Evolutionary conservation across 345 rosid species (phyloP), one percentile per base, ranked within the genome.

Genomic region (Brassica carinata): DNA sequence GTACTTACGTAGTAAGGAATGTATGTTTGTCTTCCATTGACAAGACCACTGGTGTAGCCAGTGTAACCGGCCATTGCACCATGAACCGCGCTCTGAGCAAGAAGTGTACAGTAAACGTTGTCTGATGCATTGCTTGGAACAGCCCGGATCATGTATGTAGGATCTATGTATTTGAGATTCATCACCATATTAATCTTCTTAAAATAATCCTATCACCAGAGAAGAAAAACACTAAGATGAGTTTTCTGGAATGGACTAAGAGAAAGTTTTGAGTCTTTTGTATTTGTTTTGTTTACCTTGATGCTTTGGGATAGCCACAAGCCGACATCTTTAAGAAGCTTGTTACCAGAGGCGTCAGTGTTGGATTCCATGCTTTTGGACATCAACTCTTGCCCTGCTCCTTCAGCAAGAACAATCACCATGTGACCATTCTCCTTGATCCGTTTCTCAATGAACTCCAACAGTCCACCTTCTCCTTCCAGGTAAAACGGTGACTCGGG

Each of bases 61-160:
- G 98, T 93, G 82, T 90, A 93, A 45, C 96, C 98, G 13, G 98
- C 96, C 98, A 93, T 93, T 17, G 98, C 94, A 15, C 98, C 98
- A 64, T 90, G 96, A 33, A 93, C 93, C 0, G 82, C 90, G 31
- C 98, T 93, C 81, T 93, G 98, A 74, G 96, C 98, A 31, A 93
- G 96, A 79, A 93, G 98, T 55, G 96, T 91, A 86, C 94, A 91
- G 86, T 91, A 91, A 19, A 93, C 94, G 65, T 93, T 93, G 81
- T 93, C 98, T 13, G 98, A 86, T 82, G 98, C 98, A 76, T 88
- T 93, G 70, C 98, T 81, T 34, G 98, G 96, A 69, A 93, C 51
- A 69, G 98, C 98, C 15, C 98, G 92, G 74, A 91, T 89, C 96
- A 93, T 93, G 81, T 91, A 93, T 10, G 97, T 91, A 48, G 97